A percentile compares a stretch with the other conserved stretches of the same genome.
Evolutionary conservation across 176 grass and related monocot species (phyloP).

Genomic region (Themeda triandra): DNA sequence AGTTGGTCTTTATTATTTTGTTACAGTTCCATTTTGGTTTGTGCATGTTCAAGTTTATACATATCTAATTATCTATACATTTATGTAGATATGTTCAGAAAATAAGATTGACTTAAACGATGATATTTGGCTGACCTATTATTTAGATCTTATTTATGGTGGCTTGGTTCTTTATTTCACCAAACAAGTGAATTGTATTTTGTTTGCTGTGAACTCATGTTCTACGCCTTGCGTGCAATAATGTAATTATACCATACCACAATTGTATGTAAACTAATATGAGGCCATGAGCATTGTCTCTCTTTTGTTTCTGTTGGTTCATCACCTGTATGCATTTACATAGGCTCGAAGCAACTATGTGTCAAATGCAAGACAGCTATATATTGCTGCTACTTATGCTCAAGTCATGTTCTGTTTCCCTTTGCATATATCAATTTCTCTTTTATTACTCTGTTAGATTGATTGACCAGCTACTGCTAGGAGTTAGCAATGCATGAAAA

Average conservation of each 20-base stretch:
- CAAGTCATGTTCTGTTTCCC: background rate
- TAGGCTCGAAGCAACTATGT: background rate
- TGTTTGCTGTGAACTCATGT: background rate
- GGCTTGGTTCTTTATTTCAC: background rate
- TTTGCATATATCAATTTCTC: background rate
- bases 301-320: background rate
- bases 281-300: background rate
- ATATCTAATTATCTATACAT: background rate
- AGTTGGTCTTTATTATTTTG: background rate
- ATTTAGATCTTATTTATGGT: background rate
- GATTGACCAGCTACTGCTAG: background rate
- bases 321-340: background rate
- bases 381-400: background rate
- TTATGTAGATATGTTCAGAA: background rate
- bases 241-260: background rate
- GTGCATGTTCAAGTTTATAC: background rate
- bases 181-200: background rate
- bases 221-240: background rate
- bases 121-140: background rate
- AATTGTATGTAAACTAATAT: background rate
- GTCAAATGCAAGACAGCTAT: background rate
- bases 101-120: constrained; percentile 1
- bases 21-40: constrained; percentile 1
- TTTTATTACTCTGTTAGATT: background rate
- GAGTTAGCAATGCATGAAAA: background rate